phyloP scores from a whole-genome alignment of 257 asterid genomes.

The Solanum tarapatanum region DNA sequence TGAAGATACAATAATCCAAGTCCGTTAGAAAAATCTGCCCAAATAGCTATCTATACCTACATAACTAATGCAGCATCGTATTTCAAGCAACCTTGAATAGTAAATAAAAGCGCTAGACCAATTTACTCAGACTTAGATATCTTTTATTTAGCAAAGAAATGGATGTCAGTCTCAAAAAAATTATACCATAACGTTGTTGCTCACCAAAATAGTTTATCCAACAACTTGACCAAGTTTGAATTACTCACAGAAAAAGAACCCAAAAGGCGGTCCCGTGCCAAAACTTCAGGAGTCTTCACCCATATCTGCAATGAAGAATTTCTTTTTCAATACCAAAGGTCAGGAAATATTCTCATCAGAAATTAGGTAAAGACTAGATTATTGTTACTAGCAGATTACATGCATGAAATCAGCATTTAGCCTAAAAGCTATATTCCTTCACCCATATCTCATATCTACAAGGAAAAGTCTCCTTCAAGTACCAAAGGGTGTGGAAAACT shows the following conservation, averaged over 20 bases:
- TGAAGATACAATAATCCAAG: not conserved
- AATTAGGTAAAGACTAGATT: not conserved
- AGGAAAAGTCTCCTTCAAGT: not conserved
- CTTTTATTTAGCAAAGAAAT: not conserved
- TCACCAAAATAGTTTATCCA: not conserved
- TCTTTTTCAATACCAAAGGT: not conserved
- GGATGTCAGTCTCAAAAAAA: not conserved
- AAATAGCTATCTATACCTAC: not conserved
- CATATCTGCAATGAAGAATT: slow-evolving; percentile 45
- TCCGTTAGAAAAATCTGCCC: not conserved
- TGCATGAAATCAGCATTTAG: not conserved
- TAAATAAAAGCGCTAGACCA: not conserved
- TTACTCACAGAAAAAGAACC: slow-evolving; percentile 79
- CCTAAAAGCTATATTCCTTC: not conserved
- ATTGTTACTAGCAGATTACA: no score
- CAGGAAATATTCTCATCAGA: not conserved
- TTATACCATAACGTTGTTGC: not conserved
- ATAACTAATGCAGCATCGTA: not conserved
- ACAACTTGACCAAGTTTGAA: not conserved
- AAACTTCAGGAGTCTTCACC: slow-evolving; percentile 90
- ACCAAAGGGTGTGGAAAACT: not conserved
- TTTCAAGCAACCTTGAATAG: not conserved
- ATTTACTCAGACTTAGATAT: not conserved
- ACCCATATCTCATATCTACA: slow-evolving; percentile 28
- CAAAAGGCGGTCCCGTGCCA: slow-evolving; percentile 89